A percentile compares a stretch with the other conserved stretches of the same genome.
These are phyloP conservation scores for Sporothrix luriei DNA, from an alignment of 2,329 filamentous ascomycete genomes.

Conservation along the genomic window DNA sequence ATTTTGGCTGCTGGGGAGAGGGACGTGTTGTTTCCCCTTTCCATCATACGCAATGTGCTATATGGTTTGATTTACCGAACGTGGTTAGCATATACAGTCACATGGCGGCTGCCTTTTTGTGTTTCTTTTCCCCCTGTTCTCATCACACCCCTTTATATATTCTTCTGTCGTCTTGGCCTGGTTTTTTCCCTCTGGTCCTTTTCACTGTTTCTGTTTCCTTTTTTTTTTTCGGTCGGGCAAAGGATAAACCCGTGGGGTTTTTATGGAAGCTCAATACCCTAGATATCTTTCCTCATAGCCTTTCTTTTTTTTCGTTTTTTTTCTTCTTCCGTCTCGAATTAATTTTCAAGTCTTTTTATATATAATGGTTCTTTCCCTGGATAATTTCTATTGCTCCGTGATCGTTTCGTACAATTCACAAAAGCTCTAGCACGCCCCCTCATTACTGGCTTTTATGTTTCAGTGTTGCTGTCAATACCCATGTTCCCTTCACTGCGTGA, in stretches of 20 bases:
- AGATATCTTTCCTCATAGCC: not conserved
- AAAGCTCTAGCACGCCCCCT: too few species aligned
- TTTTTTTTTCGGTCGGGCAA: not conserved
- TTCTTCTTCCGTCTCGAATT: not conserved
- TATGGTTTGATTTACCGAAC: too few species aligned
- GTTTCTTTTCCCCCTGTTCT: not conserved
- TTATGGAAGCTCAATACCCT: conserved; percentile 23
- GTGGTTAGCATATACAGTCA: not conserved
- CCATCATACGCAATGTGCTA: not conserved
- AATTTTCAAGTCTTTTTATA: not conserved
- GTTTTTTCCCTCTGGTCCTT: not conserved
- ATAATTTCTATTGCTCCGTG: not conserved
- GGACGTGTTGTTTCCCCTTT: not conserved
- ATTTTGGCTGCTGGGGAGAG: not conserved
- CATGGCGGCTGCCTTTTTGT: not conserved
- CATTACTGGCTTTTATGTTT: too few species aligned
- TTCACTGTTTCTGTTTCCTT: not conserved
- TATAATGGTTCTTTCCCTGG: not conserved
- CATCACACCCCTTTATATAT: not conserved
- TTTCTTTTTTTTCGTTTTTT: not conserved
- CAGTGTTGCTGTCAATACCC: too few species aligned
- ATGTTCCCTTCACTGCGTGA: too few species aligned
- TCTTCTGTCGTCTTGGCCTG: not conserved
- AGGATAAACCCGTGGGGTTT: conserved; percentile 11
- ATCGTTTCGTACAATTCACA: too few species aligned